Conservation (phyloP, 2,329 filamentous ascomycete species). For the Penicillium fuscoglaucum region DNA sequence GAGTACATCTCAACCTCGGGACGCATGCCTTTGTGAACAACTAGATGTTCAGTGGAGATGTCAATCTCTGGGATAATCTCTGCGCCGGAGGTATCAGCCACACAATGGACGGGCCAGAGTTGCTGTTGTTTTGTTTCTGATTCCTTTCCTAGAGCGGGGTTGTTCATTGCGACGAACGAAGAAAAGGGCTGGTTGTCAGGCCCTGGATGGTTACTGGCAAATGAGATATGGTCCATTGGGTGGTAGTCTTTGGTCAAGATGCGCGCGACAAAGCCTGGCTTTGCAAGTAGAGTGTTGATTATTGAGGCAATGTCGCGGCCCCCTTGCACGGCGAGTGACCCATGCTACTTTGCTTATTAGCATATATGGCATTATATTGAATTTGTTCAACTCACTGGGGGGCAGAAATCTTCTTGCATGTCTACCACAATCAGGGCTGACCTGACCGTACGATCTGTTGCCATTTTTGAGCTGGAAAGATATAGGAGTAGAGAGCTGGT, state of each 20-base stretch:
- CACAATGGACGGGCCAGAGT: conserved; percentile 90
- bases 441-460: background rate
- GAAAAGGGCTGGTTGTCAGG: conserved; percentile 67
- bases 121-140: conserved; percentile 64
- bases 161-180: conserved; percentile 61
- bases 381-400: conserved; percentile 62
- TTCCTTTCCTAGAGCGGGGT: conserved; percentile 51
- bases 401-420: conserved; percentile 93
- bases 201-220: conserved; percentile 72
- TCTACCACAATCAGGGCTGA: conserved; percentile 76
- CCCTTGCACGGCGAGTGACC: conserved; percentile 75
- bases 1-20: conserved; percentile 86
- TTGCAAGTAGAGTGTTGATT: conserved; percentile 72
- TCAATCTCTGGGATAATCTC: conserved; percentile 73
- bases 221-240: conserved; percentile 79
- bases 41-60: conserved; percentile 56
- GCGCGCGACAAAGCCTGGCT: conserved; percentile 67
- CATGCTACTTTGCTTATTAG: conserved; percentile 57
- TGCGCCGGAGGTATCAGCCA: conserved; percentile 71
- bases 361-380: background rate
- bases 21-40: conserved; percentile 78
- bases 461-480: background rate
- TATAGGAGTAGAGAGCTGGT: background rate
- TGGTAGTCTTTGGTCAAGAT: conserved; percentile 94
- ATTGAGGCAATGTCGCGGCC: conserved; percentile 68